Conservation (phyloP, 345 rosid genomes). For the rapeseed (Brassica napus) region Da-Ae NC_063434.1:10759001-10759500, state of each 20-base stretch:
- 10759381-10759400: conserved; percentile 1
- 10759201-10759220: conserved; percentile 22
- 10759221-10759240: conserved; percentile 30
- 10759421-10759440: conserved; percentile 18
- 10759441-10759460: conserved; percentile 24
- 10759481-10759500: conserved; percentile 17
- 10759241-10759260: conserved; percentile 4
- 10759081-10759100: neutral
- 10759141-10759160: too few relatives aligned
- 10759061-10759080: conserved; percentile 19
- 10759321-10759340: neutral
- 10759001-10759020: neutral
- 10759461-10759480: conserved; percentile 13
- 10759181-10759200: conserved; percentile 27
- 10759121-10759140: too few relatives aligned
- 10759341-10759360: neutral
- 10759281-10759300: neutral
- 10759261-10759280: neutral
- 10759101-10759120: too few relatives aligned
- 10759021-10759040: conserved; percentile 16
- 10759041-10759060: conserved; percentile 26
- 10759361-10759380: neutral
- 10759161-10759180: conserved; percentile 43
- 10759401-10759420: conserved; percentile 3
- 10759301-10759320: neutral